Percentiles rank a stretch among this genome's conserved stretches.
phyloP scores from a whole-genome alignment of 2,329 filamentous ascomycete genomes.

The Xylariaceae sp. region DNA sequence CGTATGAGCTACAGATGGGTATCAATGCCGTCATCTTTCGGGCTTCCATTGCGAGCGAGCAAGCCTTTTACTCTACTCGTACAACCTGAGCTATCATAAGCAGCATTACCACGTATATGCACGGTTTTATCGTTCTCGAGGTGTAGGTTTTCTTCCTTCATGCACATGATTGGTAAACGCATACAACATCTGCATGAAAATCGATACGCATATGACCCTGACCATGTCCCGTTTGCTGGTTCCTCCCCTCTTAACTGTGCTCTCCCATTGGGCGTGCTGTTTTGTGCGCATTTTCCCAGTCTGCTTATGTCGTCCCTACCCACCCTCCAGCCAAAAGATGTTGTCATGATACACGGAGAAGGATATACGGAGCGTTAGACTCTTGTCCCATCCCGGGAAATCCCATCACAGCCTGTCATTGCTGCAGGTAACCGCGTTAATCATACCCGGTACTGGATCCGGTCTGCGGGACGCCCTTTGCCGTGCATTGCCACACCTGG shows the following conservation, averaged over 20 bases:
- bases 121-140: slow-evolving; percentile 14
- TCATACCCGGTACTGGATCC: slow-evolving; percentile 26
- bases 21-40: background rate
- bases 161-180: slow-evolving; percentile 27
- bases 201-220: slow-evolving; percentile 25
- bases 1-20: background rate
- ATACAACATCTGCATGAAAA: slow-evolving; percentile 25
- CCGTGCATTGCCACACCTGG: slow-evolving; percentile 16
- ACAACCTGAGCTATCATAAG: too few relatives aligned
- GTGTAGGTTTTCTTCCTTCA: background rate
- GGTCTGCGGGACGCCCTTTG: slow-evolving; percentile 12
- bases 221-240: slow-evolving; percentile 9
- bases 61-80: background rate
- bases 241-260: background rate
- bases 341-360: background rate
- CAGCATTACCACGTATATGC: background rate
- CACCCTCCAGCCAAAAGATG: background rate
- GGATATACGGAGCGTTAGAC: background rate
- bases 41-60: background rate
- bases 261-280: background rate
- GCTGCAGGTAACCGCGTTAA: slow-evolving; percentile 6
- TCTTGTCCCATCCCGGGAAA: too few relatives aligned
- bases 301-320: too few relatives aligned
- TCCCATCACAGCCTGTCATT: background rate
- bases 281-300: background rate